These are phyloP conservation scores for Lipomyces anomalus DNA, from an alignment of 805 yeast species.

Conservation along the genomic window DNA sequence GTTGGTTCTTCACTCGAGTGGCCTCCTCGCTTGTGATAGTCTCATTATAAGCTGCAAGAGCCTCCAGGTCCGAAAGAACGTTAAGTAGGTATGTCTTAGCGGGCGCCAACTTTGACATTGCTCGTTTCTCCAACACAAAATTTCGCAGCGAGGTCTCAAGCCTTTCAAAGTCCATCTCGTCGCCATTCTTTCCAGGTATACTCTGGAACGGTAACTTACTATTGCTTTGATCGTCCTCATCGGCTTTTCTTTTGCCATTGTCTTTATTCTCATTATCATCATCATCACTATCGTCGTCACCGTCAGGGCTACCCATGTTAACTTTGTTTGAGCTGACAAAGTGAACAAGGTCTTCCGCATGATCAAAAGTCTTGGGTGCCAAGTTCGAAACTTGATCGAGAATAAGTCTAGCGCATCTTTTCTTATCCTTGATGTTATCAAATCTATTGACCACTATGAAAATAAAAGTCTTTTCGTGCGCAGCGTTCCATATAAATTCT, in stretches of 20 bases:
- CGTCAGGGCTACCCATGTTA: conserved; percentile 37
- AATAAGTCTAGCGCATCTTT: conserved; percentile 68
- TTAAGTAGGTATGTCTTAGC: conserved; percentile 82
- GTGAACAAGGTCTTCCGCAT: conserved; percentile 86
- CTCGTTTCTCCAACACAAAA: conserved; percentile 82
- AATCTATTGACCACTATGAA: conserved; percentile 92
- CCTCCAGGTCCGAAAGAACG: conserved; percentile 57
- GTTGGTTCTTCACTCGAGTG: conserved; percentile 42
- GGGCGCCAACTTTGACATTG: conserved; percentile 82
- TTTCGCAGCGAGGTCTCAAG: conserved; percentile 79
- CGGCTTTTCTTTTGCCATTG: conserved; percentile 10
- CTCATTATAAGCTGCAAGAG: conserved; percentile 58
- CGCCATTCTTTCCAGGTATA: not conserved
- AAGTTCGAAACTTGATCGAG: conserved; percentile 77
- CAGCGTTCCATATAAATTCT: conserved; percentile 85
- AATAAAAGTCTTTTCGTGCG: conserved; percentile 83
- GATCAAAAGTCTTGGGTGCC: conserved; percentile 88
- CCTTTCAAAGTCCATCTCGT: conserved; percentile 55
- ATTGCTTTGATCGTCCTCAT: not conserved
- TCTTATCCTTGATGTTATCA: conserved; percentile 77
- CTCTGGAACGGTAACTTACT: not conserved
- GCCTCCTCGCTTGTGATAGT: conserved; percentile 48
- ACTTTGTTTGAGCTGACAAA: conserved; percentile 68
- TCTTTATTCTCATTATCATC: conserved; percentile 32
- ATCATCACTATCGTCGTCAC: conserved; percentile 33